phyloP scores from a whole-genome alignment of 2,329 filamentous ascomycete species.

The Claviceps pazoutovae region DNA sequence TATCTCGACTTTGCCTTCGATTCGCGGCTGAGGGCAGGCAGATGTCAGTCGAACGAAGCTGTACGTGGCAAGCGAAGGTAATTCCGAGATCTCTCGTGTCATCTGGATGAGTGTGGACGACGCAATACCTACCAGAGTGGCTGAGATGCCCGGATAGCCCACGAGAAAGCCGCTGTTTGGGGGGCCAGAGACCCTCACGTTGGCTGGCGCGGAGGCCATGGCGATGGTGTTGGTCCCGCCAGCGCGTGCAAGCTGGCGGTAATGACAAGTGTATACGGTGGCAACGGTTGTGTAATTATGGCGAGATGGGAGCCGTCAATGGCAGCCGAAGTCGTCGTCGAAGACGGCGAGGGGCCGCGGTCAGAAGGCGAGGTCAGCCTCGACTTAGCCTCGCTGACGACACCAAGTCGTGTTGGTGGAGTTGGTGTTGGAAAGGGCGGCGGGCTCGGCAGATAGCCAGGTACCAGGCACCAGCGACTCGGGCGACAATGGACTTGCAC shows the following conservation, averaged over 20 bases:
- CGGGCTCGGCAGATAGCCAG: too few relatives aligned
- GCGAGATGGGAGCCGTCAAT: not conserved
- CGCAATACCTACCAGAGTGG: constrained; percentile 65
- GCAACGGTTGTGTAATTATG: not conserved
- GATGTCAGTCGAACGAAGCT: not conserved
- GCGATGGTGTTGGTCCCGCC: constrained; percentile 10
- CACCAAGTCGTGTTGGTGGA: not conserved
- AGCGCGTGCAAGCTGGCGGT: constrained; percentile 5
- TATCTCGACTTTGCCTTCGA: constrained; percentile 96
- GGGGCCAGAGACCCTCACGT: constrained; percentile 88
- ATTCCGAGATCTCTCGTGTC: not conserved
- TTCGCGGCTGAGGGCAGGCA: constrained; percentile 54
- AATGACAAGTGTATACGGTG: not conserved
- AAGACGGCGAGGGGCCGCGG: not conserved
- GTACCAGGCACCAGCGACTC: too few relatives aligned
- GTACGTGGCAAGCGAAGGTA: not conserved
- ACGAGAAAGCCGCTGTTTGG: constrained; percentile 95
- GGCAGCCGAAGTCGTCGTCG: not conserved
- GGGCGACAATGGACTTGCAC: too few relatives aligned
- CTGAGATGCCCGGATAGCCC: constrained; percentile 94
- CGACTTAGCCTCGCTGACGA: constrained; percentile 1
- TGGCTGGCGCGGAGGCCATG: constrained; percentile 23
- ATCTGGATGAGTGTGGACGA: not conserved
- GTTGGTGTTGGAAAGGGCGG: too few relatives aligned
- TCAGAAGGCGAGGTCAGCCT: not conserved